A percentile compares a stretch with the other conserved stretches of the same genome.
These are phyloP conservation scores for Leccinum olivaceopallidum DNA, from an alignment of 768 basidiomycete genomes.

Conservation along the genomic window DNA sequence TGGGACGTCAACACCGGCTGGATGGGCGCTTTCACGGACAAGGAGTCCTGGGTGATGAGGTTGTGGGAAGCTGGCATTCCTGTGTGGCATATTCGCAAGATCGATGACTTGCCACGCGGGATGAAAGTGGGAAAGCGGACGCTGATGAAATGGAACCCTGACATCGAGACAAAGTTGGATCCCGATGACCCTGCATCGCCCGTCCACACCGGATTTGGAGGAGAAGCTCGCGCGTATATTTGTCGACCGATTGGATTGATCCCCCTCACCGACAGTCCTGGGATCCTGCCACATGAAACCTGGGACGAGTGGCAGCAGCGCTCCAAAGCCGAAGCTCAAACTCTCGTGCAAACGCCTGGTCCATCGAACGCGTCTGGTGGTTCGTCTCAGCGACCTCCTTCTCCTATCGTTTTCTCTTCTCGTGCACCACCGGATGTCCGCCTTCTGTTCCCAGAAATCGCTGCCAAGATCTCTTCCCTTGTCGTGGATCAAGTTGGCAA, in stretches of 20 bases:
- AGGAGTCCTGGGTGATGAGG: background rate
- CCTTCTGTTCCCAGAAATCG: too few relatives aligned
- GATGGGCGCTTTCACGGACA: background rate
- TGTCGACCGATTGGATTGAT: background rate
- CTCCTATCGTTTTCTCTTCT: too few relatives aligned
- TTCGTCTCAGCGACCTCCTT: too few relatives aligned
- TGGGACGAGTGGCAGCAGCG: too few relatives aligned
- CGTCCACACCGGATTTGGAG: background rate
- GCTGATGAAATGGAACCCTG: background rate
- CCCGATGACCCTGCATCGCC: background rate
- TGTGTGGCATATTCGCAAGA: background rate
- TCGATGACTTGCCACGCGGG: background rate
- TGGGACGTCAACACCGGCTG: background rate
- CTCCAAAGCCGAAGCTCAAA: too few relatives aligned
- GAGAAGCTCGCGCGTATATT: background rate
- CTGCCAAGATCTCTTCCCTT: too few relatives aligned
- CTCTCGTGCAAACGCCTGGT: too few relatives aligned
- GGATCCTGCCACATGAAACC: too few relatives aligned
- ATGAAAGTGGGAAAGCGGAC: background rate
- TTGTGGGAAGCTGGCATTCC: background rate
- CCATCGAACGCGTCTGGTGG: too few relatives aligned
- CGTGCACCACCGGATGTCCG: too few relatives aligned
- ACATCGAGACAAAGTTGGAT: background rate
- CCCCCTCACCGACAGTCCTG: background rate
- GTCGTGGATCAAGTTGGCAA: too few relatives aligned